Base-by-base conservation (phyloP, 1,139 yeast genomes). In the Blastobotrys niveus region DNA sequence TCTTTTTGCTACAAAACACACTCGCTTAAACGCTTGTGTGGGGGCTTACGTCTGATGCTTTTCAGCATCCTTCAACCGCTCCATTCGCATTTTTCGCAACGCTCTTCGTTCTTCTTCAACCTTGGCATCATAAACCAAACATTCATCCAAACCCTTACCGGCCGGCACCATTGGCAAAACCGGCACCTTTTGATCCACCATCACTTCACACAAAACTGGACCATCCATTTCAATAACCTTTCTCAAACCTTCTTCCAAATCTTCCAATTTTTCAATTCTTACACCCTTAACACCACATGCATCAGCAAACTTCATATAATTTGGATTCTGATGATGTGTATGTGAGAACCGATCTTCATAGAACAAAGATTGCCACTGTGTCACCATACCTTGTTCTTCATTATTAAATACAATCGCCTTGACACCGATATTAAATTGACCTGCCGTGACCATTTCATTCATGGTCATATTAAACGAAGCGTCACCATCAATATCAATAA, bases 331-430 rank as follows among this genome's bases (percentile, higher is more conserved):
- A 70, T 91, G 98, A 71, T 91, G 97, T 18, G 98, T 89, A 69
- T 91, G 97, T 9, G 96, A 76, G 66, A 86, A 91, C 70, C 98
- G 82, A 68, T 91, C 91, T 66, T 91, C 95, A 69, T 91, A 91
- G 73, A 91, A 91, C 53, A 91, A 73, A 15, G 96, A 84, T 72
- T 91, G 98, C 98, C 98, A 91, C 70, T 91, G 98, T 18, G 97
- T 91, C 48, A 91, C 98, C 98, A 91, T 91, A 64, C 98, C 98
- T 73, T 91, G 98, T 71, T 91, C 98, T 71, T 89, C 97, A 66
- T 91, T 91, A 68, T 91, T 91, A 63, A 91, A 74, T 47, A 91
- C 81, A 66, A 89, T 76, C 49, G 86, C 76, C 73, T 91, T 91
- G 54, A 91, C 81, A 52, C 96, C 96, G 42, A 95, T 82, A 53